These are phyloP conservation scores for Cyamopsis tetragonoloba DNA, from an alignment of 306 rosid genomes.

Conservation along the genomic window DNA sequence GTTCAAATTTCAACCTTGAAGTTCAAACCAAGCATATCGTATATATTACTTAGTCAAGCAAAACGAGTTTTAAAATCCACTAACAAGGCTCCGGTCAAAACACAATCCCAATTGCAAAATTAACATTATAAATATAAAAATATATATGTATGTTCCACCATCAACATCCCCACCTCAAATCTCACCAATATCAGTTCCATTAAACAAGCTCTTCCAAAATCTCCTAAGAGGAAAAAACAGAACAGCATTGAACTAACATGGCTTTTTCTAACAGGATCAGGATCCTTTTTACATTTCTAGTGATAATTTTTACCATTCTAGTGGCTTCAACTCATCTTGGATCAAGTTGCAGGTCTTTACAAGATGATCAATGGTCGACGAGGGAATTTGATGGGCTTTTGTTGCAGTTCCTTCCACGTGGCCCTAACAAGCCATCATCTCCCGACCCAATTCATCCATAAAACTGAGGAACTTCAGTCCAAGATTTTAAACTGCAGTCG, in stretches of 20 bases:
- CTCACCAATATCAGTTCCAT: not conserved
- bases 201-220: not conserved
- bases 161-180: not conserved
- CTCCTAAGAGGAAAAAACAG: not conserved
- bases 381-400: constrained; percentile 32
- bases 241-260: not conserved
- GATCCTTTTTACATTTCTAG: constrained; percentile 21
- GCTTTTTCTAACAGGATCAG: not conserved
- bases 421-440: not conserved
- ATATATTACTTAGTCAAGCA: constrained; percentile 20
- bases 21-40: constrained; percentile 23
- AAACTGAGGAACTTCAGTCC: too few species aligned
- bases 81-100: constrained; percentile 9
- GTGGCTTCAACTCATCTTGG: constrained; percentile 33
- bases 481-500: too few species aligned
- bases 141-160: not conserved
- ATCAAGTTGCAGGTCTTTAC: constrained; percentile 40
- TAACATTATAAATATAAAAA: not conserved
- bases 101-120: not conserved
- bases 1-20: constrained; percentile 33
- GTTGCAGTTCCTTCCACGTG: constrained; percentile 41
- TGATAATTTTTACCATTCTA: constrained; percentile 26
- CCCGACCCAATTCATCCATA: constrained; percentile 32
- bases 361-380: constrained; percentile 31
- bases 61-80: constrained; percentile 1